Conservation (phyloP, 2,329 filamentous ascomycete species). For the Trichophyton rubrum region DNA sequence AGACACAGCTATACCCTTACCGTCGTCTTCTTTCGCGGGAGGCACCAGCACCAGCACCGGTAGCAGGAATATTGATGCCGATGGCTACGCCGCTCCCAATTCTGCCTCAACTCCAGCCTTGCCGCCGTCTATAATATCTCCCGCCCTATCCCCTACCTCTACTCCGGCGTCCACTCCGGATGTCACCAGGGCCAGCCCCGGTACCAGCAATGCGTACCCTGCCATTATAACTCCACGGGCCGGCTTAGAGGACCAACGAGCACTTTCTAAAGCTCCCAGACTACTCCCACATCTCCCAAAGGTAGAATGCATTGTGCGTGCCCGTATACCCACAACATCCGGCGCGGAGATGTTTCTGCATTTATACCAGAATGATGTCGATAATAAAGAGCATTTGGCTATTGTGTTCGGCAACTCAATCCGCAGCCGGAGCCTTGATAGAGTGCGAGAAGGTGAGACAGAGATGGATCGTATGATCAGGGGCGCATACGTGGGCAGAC, state of each 20-base stretch:
- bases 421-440: constrained; percentile 50
- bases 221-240: constrained; percentile 20
- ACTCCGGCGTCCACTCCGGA: constrained; percentile 19
- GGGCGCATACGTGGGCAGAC: constrained; percentile 77
- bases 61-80: constrained; percentile 10
- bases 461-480: constrained; percentile 66
- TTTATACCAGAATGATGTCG: constrained; percentile 81
- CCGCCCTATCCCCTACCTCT: constrained; percentile 38
- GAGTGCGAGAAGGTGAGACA: constrained; percentile 35
- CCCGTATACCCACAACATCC: constrained; percentile 81
- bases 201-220: constrained; percentile 17
- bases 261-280: constrained; percentile 48
- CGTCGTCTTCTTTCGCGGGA: neutral
- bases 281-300: constrained; percentile 64
- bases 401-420: constrained; percentile 91
- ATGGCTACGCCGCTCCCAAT: constrained; percentile 13
- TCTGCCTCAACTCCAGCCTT: constrained; percentile 31
- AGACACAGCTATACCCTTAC: neutral
- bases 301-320: constrained; percentile 88
- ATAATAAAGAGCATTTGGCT: constrained; percentile 90
- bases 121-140: constrained; percentile 42
- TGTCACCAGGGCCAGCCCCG: constrained; percentile 6
- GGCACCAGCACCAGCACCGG: constrained; percentile 1
- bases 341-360: constrained; percentile 97
- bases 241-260: constrained; percentile 14